Conservation (phyloP, 1,284 basidiomycete genomes). For the Malassezia slooffiae region DNA sequence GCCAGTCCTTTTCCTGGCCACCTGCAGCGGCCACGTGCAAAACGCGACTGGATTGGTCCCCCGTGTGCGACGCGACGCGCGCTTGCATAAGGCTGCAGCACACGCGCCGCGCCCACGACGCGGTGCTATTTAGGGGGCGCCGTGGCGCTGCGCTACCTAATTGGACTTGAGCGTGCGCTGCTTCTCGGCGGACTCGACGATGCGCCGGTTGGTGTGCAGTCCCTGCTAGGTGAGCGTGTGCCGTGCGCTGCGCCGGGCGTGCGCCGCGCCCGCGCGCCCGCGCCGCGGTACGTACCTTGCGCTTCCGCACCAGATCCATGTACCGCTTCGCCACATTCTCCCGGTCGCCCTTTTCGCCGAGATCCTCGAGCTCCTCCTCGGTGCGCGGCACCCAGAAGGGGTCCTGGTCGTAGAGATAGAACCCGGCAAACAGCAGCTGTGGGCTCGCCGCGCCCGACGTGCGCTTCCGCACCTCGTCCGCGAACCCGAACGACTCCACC, state of each 20-base stretch:
- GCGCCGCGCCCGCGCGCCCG: too few species aligned
- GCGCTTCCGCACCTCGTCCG: conserved; percentile 89
- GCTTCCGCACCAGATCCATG: conserved; percentile 70
- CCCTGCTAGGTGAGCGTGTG: conserved; percentile 14
- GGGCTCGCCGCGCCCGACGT: conserved; percentile 94
- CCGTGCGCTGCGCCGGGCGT: not conserved
- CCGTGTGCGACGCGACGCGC: too few species aligned
- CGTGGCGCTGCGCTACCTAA: conserved; percentile 13
- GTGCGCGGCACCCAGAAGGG: conserved; percentile 99
- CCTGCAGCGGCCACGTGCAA: too few species aligned
- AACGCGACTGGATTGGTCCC: too few species aligned
- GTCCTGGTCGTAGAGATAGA: conserved; percentile 52
- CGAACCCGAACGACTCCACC: conserved; percentile 93
- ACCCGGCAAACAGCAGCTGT: conserved; percentile 87
- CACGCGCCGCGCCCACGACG: too few species aligned
- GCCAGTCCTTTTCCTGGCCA: too few species aligned
- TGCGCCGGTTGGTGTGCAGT: conserved; percentile 28
- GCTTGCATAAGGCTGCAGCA: too few species aligned
- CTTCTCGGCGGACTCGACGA: conserved; percentile 44
- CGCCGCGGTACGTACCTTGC: conserved; percentile 35
- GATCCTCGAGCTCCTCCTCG: conserved; percentile 90
- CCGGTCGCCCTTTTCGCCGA: conserved; percentile 88
- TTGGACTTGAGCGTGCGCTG: conserved; percentile 45
- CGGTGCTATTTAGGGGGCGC: too few species aligned
- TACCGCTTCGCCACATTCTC: conserved; percentile 88